These are phyloP conservation scores for Saccharomyces kudriavzevii DNA, from an alignment of 805 yeast genomes.

Conservation along the genomic window DNA sequence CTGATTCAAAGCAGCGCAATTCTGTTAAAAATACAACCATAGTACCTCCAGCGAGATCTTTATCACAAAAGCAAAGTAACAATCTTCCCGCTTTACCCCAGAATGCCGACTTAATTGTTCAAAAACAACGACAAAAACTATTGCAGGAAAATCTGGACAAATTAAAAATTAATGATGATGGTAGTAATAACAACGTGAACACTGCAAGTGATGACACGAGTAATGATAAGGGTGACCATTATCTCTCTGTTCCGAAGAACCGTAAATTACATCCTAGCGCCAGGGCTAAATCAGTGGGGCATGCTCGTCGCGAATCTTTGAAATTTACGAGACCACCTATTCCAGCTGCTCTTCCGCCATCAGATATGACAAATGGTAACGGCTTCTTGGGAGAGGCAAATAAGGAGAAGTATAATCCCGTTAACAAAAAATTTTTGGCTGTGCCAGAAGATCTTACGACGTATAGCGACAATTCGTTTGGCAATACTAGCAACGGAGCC, in stretches of 20 bases:
- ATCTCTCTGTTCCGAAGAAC: conserved; percentile 21
- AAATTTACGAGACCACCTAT: conserved; percentile 32
- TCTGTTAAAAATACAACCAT: neutral
- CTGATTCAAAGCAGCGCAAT: conserved; percentile 1
- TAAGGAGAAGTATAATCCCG: neutral
- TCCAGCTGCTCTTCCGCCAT: conserved; percentile 18
- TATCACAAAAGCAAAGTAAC: conserved; percentile 19
- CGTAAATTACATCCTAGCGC: conserved; percentile 66
- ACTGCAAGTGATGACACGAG: neutral
- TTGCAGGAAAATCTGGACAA: conserved; percentile 16
- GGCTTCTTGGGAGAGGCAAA: conserved; percentile 29
- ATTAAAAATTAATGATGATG: conserved; percentile 10
- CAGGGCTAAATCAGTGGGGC: conserved; percentile 72
- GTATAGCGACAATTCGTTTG: conserved; percentile 5
- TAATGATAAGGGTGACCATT: conserved; percentile 11
- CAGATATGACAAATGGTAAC: conserved; percentile 34
- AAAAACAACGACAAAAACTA: conserved; percentile 25
- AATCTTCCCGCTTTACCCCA: conserved; percentile 30
- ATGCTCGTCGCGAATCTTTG: conserved; percentile 56
- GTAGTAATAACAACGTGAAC: neutral
- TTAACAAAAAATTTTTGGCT: conserved; percentile 17
- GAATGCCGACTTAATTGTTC: conserved; percentile 28
- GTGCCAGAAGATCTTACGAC: conserved; percentile 54
- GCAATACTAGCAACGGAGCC: conserved; percentile 1
- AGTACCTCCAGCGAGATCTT: conserved; percentile 21